These are phyloP conservation scores for Butyriboletus loyo DNA, from an alignment of 768 basidiomycete species.

Conservation along the genomic window DNA sequence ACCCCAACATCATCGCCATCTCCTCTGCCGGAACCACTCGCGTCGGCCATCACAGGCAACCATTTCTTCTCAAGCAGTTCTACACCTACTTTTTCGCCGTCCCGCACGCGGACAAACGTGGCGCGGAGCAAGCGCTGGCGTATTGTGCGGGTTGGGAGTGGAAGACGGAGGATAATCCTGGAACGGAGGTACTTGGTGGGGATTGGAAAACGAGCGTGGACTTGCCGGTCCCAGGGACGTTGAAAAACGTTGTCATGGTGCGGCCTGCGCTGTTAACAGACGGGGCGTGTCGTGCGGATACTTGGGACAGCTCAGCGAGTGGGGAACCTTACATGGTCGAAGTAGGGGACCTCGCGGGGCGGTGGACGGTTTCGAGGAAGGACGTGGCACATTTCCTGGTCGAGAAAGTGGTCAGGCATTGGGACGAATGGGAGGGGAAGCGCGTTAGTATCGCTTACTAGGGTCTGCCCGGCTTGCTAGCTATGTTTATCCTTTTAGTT, in stretches of 20 bases:
- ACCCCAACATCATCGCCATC: conserved; percentile 52
- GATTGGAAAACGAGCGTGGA: conserved; percentile 41
- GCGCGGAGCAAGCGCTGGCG: conserved; percentile 48
- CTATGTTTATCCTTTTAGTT: too few relatives aligned
- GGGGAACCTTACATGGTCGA: conserved; percentile 40
- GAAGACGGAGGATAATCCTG: conserved; percentile 44
- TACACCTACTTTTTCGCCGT: conserved; percentile 43
- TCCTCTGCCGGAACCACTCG: conserved; percentile 52
- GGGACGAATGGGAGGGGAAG: conserved; percentile 55
- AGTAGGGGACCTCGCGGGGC: conserved; percentile 37
- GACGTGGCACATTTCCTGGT: conserved; percentile 68
- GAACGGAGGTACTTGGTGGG: conserved; percentile 39
- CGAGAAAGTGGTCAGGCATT: conserved; percentile 42
- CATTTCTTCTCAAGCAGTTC: conserved; percentile 45
- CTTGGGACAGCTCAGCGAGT: background rate
- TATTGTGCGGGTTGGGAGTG: conserved; percentile 52
- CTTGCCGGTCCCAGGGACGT: conserved; percentile 39
- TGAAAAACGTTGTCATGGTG: conserved; percentile 46
- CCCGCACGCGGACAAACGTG: conserved; percentile 62
- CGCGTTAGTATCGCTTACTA: conserved; percentile 50
- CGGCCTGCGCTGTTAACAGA: conserved; percentile 59
- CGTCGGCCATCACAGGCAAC: conserved; percentile 43
- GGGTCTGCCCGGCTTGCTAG: background rate
- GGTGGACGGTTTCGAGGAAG: conserved; percentile 55
- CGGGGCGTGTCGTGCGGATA: conserved; percentile 42